Evolutionary conservation across 495 filamentous ascomycete species (phyloP), one percentile per base, ranked within the genome.

Genomic region (Letharia columbiana): DNA sequence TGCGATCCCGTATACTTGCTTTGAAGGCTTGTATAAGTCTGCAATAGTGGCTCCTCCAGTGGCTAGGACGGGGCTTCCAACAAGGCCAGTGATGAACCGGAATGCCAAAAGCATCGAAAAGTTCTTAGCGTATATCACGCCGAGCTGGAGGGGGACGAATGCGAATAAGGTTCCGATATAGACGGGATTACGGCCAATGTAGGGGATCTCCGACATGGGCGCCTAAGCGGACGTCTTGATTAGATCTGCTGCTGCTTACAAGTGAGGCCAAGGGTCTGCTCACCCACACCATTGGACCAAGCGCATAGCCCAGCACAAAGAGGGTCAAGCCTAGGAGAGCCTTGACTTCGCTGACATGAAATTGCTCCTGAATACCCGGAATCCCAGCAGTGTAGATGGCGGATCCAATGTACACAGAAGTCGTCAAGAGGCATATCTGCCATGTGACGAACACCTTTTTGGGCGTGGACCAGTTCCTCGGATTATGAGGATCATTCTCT

Each of bases 361-460:
- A 78, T 5, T 64, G 42, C 44, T 64, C 63, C 63, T 72, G 70
- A 15, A 73, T 41, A 42, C 44, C 52, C 23, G 60, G 31, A 4
- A 60, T 63, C 62, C 75, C 35, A 62, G 67, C 50, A 40, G 64
- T 44, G 75, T 76, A 79, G 49, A 78, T 67, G 20, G 63, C 71
- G 4, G 75, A 74, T 6, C 70, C 70, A 63, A 76, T 76, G 59
- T 79, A 78, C 47, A 75, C 72, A 3, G 71, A 71, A 3, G 59
- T 37, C 23, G 56, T 69, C 2, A 72, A 64, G 23, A 67, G 67
- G 70, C 73, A 78, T 6, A 78, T 75, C 62, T 80, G 77, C 0
- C 70, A 73, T 12, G 77, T 80, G 18, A 82, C 78, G 59, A 81
- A 80, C 49, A 75, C 64, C 56, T 78, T 80, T 69, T 81, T 81